A percentile compares a stretch with the other conserved stretches of the same genome.
Evolutionary conservation across 805 yeast genomes (phyloP).

Genomic region (Lipomyces orientalis): DNA sequence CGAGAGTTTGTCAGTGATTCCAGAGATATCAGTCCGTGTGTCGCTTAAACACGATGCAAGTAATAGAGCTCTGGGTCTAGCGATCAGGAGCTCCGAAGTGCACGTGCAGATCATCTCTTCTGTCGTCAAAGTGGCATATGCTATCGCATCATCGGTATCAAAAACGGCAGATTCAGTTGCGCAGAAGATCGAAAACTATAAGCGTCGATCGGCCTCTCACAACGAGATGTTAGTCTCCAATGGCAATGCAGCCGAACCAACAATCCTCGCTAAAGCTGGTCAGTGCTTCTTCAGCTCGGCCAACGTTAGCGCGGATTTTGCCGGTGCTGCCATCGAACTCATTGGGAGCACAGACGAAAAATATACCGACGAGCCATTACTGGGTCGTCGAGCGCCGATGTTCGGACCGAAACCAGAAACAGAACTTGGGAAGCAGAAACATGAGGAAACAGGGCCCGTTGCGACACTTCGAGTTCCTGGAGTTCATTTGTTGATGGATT

Average conservation of each 20-base stretch:
- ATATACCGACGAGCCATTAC: slow-evolving; percentile 29
- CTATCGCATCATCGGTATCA: slow-evolving; percentile 13
- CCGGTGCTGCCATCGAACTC: slow-evolving; percentile 33
- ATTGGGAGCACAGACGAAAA: slow-evolving; percentile 30
- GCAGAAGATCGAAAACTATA: slow-evolving; percentile 25
- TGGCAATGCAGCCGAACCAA: background rate
- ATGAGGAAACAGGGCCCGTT: slow-evolving; percentile 13
- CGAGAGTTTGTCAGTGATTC: slow-evolving; percentile 23
- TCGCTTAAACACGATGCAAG: slow-evolving; percentile 20
- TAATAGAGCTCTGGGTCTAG: slow-evolving; percentile 20
- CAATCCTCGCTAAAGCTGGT: background rate
- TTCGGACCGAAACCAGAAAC: background rate
- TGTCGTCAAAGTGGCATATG: slow-evolving; percentile 18
- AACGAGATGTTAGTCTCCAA: background rate
- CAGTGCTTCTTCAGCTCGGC: slow-evolving; percentile 22
- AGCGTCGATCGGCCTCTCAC: slow-evolving; percentile 21
- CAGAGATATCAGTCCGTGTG: slow-evolving; percentile 21
- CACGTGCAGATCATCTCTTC: slow-evolving; percentile 25
- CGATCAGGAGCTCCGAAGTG: slow-evolving; percentile 19
- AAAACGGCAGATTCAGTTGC: slow-evolving; percentile 16
- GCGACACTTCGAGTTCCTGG: slow-evolving; percentile 40
- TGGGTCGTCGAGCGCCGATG: slow-evolving; percentile 6
- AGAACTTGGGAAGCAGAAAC: background rate
- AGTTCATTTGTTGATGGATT: slow-evolving; percentile 29
- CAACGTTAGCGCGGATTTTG: slow-evolving; percentile 24